Evolutionary conservation across 305 asterid genomes (phyloP), one percentile per base, ranked within the genome.

Genomic region (Fraxinus latifolia): DNA sequence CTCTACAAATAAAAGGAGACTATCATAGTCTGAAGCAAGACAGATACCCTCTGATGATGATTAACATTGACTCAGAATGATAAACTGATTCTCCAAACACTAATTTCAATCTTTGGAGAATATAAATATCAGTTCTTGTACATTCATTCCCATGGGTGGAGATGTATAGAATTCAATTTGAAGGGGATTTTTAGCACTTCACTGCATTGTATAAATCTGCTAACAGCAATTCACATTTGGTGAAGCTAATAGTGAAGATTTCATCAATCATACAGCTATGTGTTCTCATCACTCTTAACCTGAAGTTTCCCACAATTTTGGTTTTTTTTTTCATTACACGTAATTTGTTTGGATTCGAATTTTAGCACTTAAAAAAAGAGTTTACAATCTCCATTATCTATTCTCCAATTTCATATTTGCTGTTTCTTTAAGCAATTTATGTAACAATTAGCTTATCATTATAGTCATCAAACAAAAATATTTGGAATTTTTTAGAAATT

Each of bases 61-160:
- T 70, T 86, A 90, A 90, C 92, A 85, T 89, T 83, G 96, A 94
- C 86, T 89, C 96, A 47, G 97, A 91, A 88, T 95, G 93, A 91
- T 89, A 84, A 87, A 76, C 86, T 85, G 77, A 87, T 80, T 83
- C 77, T 81, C 90, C 82, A 77, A 85, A 86, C 47, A 85, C 84
- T 58, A 82, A 79, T 86, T 83, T 86, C 84, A 84, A 83, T 85
- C 87, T 88, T 85, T 83, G 87, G 91, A 86, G 88, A 89, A 79
- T 80, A 83, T 83, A 83, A 82, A 89, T 89, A 84, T 85, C 87
- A 85, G 87, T 90, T 88, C 92, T 80, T 96, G 98, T 96, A 92
- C 91, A 90, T 89, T 87, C 89, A 86, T 89, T 89, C 86, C 89
- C 89, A 75, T 85, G 83, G 84, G 86, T 91, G 96, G 93, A 88